These are phyloP conservation scores for Rhizoclosmatium sp. DNA, from an alignment of 192 early-diverging fungal genomes.

Conservation along the genomic window DNA sequence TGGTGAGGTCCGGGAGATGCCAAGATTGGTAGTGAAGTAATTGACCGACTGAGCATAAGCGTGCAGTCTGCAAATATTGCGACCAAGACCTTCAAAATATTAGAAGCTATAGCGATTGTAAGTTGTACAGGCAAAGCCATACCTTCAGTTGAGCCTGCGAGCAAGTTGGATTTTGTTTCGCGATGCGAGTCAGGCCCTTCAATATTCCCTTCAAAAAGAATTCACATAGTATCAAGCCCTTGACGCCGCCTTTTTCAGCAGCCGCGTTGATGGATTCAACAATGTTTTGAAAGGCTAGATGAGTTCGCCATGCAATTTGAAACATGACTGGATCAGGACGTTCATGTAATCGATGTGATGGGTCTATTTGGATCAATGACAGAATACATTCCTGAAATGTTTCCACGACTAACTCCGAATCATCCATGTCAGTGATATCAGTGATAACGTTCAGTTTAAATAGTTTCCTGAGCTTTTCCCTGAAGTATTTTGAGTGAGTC, in stretches of 20 bases:
- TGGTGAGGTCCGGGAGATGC: neutral
- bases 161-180: neutral
- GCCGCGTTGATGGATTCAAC: neutral
- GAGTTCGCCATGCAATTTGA: conserved; percentile 28
- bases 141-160: conserved; percentile 18
- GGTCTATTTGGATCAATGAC: conserved; percentile 6
- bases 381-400: conserved; percentile 8
- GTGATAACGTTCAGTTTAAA: neutral
- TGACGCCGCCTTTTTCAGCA: conserved; percentile 3
- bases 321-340: conserved; percentile 19
- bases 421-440: neutral
- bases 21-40: conserved; percentile 19
- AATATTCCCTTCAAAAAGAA: conserved; percentile 8
- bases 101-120: neutral
- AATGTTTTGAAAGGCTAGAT: neutral
- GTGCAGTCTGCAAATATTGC: conserved; percentile 8
- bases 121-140: neutral
- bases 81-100: conserved; percentile 18
- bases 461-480: conserved; percentile 4
- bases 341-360: neutral
- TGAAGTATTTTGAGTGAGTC: neutral
- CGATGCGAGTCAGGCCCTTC: conserved; percentile 1
- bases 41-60: neutral
- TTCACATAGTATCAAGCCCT: conserved; percentile 1
- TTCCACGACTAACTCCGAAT: conserved; percentile 1